Evolutionary conservation across 495 filamentous ascomycete species (phyloP).

Genomic region (Neurospora cerealis): DNA sequence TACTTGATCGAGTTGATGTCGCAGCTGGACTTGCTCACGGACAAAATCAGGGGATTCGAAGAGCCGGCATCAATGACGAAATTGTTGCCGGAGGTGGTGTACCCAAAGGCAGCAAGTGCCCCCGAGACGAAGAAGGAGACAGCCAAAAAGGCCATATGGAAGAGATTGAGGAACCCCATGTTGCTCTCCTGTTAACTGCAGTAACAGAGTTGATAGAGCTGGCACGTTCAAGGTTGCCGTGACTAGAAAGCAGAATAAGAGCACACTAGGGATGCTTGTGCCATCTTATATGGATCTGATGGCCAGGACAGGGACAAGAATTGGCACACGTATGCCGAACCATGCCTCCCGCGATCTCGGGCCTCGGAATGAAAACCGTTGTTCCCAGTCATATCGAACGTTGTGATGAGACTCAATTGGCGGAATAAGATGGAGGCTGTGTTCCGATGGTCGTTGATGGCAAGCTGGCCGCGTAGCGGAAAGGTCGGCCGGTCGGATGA

Average conservation of each 20-base stretch:
- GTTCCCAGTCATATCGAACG: slow-evolving; percentile 4
- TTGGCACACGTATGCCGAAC: neutral
- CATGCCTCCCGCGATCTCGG: slow-evolving; percentile 5
- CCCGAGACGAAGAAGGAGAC: slow-evolving; percentile 25
- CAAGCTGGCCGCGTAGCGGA: neutral
- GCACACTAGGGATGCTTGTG: neutral
- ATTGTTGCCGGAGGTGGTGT: slow-evolving; percentile 29
- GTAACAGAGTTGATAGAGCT: neutral
- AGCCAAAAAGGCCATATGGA: slow-evolving; percentile 17
- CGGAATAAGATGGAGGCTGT: slow-evolving; percentile 8
- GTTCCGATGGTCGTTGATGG: neutral
- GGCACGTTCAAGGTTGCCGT: neutral
- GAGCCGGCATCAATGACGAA: slow-evolving; percentile 48
- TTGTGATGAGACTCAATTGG: slow-evolving; percentile 10
- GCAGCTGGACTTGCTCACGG: slow-evolving; percentile 45
- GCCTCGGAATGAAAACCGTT: slow-evolving; percentile 2
- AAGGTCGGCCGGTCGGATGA: neutral
- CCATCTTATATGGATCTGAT: neutral
- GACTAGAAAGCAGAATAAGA: neutral
- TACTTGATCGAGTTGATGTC: slow-evolving; percentile 56
- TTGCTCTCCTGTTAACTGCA: slow-evolving; percentile 1
- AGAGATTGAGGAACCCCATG: slow-evolving; percentile 10
- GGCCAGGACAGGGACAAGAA: neutral
- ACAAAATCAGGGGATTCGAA: slow-evolving; percentile 43
- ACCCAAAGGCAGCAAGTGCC: slow-evolving; percentile 30